phyloP scores from a whole-genome alignment of 257 asterid genomes.

The Solanum bukasovii region DNA sequence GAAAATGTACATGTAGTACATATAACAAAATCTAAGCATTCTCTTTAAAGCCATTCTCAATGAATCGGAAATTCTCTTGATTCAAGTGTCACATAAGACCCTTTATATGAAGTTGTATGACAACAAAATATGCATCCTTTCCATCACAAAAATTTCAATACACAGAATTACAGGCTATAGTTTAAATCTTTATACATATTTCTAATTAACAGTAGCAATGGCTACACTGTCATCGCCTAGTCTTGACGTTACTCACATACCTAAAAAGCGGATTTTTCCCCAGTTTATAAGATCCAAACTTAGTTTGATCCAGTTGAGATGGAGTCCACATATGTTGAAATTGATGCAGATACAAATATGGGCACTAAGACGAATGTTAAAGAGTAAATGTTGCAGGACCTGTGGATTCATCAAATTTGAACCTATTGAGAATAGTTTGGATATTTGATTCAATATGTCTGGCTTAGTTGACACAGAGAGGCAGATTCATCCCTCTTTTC shows the following conservation, averaged over 20 bases:
- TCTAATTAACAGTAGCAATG: background rate
- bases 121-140: background rate
- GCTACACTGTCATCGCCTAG: background rate
- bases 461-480: background rate
- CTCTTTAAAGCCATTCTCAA: background rate
- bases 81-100: background rate
- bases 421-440: background rate
- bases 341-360: background rate
- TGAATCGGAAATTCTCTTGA: background rate
- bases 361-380: background rate
- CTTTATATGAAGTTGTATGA: background rate
- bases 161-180: background rate
- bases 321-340: background rate
- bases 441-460: background rate
- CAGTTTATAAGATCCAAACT: background rate
- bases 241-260: background rate
- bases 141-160: background rate
- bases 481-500: background rate
- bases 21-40: background rate
- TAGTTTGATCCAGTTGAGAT: background rate
- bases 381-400: background rate
- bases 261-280: background rate
- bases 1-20: background rate
- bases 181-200: background rate
- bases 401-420: background rate